phyloP scores from a whole-genome alignment of 345 rosid genomes.

The Corchorus capsularis region DNA sequence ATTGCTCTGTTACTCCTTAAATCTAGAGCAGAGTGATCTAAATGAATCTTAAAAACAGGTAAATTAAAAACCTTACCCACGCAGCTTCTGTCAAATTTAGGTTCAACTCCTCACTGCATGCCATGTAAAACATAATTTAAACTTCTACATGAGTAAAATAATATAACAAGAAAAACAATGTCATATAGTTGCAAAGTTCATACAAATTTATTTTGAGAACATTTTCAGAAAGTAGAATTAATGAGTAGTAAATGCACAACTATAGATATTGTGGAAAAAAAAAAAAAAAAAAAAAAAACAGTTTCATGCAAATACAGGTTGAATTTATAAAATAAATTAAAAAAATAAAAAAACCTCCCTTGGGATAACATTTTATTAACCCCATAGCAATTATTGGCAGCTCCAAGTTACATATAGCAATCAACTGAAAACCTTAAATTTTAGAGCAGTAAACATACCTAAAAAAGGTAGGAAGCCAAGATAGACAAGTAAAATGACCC shows the following conservation, averaged over 20 bases:
- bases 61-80: constrained; percentile 59
- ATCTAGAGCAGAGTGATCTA: constrained; percentile 4
- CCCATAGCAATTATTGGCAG: constrained; percentile 5
- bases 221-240: background rate
- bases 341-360: constrained; percentile 1
- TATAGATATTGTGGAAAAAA: background rate
- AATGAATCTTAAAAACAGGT: constrained; percentile 8
- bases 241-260: background rate
- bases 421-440: constrained; percentile 7
- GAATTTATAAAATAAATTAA: too few relatives aligned
- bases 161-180: constrained; percentile 13
- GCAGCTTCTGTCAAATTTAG: constrained; percentile 96
- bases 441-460: constrained; percentile 48
- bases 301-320: background rate
- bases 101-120: constrained; percentile 82
- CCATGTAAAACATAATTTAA: constrained; percentile 17
- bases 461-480: constrained; percentile 96
- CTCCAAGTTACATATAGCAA: background rate
- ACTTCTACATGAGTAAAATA: background rate
- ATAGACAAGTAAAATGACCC: constrained; percentile 90
- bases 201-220: background rate
- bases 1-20: constrained; percentile 1
- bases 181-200: background rate
- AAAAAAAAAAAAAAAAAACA: too few relatives aligned
- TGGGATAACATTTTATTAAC: background rate